Percentiles rank a stretch among this genome's conserved stretches.
Conservation (phyloP, 2,329 filamentous ascomycete genomes). For the Penicillium occitanis region DNA sequence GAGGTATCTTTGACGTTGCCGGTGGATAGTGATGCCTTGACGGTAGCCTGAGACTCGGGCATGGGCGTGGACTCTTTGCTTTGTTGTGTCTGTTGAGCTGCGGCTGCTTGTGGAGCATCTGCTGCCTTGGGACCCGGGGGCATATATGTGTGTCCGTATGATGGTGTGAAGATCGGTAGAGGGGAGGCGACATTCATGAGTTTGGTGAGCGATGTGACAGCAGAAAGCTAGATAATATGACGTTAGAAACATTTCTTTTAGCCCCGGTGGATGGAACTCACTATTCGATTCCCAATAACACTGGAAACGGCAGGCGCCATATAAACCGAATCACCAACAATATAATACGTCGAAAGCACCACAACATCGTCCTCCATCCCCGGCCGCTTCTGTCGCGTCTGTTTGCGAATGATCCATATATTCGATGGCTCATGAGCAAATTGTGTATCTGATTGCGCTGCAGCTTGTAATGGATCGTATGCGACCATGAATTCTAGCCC, state of each 20-base stretch:
- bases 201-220: slow-evolving; percentile 57
- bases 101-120: slow-evolving; percentile 31
- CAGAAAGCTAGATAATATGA: slow-evolving; percentile 47
- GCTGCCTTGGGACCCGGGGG: slow-evolving; percentile 48
- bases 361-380: slow-evolving; percentile 51
- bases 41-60: slow-evolving; percentile 37
- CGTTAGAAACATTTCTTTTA: not conserved
- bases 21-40: slow-evolving; percentile 28
- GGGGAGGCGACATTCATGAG: slow-evolving; percentile 55
- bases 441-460: slow-evolving; percentile 42
- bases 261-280: slow-evolving; percentile 31
- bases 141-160: slow-evolving; percentile 60
- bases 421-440: slow-evolving; percentile 49
- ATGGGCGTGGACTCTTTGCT: slow-evolving; percentile 53
- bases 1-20: slow-evolving; percentile 25
- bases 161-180: slow-evolving; percentile 58
- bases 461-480: slow-evolving; percentile 55
- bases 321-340: slow-evolving; percentile 60
- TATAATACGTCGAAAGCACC: slow-evolving; percentile 59
- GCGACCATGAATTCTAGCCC: slow-evolving; percentile 62
- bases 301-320: slow-evolving; percentile 63
- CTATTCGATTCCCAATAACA: slow-evolving; percentile 56
- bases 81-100: slow-evolving; percentile 33
- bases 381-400: slow-evolving; percentile 49
- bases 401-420: slow-evolving; percentile 63